Base-by-base conservation (phyloP, 441 rosid species). In the Pelargonium cotyledonis region DNA sequence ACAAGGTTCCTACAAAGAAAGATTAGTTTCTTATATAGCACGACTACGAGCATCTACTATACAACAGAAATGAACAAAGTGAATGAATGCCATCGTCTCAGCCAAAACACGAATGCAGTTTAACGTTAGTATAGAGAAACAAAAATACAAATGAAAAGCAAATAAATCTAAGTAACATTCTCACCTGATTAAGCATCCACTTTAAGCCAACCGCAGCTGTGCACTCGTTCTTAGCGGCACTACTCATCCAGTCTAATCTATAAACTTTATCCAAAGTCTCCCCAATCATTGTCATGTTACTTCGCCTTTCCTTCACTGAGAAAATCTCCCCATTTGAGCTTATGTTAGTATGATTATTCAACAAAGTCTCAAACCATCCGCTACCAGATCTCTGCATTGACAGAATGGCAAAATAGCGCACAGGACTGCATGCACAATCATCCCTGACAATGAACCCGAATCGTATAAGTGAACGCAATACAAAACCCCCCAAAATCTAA, bases 321-420 rank as follows among this genome's bases (percentile, higher is more conserved):
- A 89, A 95, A 70, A 90, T 83, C 85, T 95, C 99, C 65, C 99
- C 99, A 21, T 92, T 92, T 0, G 99, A 95, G 84, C 98, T 95
- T 74, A 92, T 89, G 72, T 89, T 95, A 11, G 97, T 90, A 77
- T 90, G 99, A 73, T 89, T 92, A 72, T 95, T 95, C 49, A 95
- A 79, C 70, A 92, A 80, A 2, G 97, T 91, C 86, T 95, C 98
- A 77, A 95, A 94, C 99, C 99, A 91, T 66, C 99, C 99, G 66
- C 99, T 89, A 73, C 99, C 99, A 14, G 97, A 95, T 78, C 99
- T 89, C 89, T 95, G 99, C 99, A 92, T 95, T 18, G 97, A 95
- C 58, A 95, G 77, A 79, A 95, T 90, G 35, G 99, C 97, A 73
- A 95, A 95, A 83, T 87, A 78, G 83, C 92, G 84, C 66, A 92